phyloP scores from a whole-genome alignment of 2,329 filamentous ascomycete genomes.

The Purpureocillium takamizusanense region DNA sequence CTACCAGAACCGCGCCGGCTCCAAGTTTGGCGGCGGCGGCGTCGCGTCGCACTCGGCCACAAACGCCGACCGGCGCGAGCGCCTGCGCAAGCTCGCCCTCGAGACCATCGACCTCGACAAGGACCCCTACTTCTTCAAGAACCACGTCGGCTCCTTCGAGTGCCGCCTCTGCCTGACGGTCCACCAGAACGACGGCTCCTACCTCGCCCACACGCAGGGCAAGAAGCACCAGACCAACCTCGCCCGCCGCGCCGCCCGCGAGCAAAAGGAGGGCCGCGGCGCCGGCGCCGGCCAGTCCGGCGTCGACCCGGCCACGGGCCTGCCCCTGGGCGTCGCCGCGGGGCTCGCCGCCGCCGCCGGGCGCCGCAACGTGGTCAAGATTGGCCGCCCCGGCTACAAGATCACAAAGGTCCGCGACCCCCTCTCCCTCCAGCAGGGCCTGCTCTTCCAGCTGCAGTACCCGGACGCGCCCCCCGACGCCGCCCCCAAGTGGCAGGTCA shows the following conservation, averaged over 20 bases:
- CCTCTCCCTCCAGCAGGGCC: conserved; percentile 74
- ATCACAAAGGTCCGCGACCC: conserved; percentile 94
- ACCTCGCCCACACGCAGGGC: conserved; percentile 96
- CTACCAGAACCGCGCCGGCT: conserved; percentile 87
- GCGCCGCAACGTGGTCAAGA: conserved; percentile 84
- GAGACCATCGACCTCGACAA: conserved; percentile 99
- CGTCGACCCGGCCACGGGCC: conserved; percentile 57
- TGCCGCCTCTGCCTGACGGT: conserved; percentile 95
- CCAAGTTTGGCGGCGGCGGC: conserved; percentile 95
- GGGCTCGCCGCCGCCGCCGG: conserved; percentile 58
- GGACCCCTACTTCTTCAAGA: conserved; percentile 99
- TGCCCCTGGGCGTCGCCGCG: conserved; percentile 67
- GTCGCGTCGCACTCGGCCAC: conserved; percentile 89
- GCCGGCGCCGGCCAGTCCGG: conserved; percentile 38
- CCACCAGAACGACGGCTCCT: conserved; percentile 97
- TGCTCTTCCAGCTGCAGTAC: conserved; percentile 95
- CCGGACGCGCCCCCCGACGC: conserved; percentile 75
- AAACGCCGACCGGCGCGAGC: conserved; percentile 94
- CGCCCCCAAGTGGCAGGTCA: conserved; percentile 81
- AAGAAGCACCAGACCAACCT: conserved; percentile 99
- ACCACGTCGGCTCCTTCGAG: conserved; percentile 96
- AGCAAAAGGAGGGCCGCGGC: conserved; percentile 68
- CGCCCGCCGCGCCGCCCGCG: conserved; percentile 86
- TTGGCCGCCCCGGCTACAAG: conserved; percentile 92
- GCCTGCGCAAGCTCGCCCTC: conserved; percentile 92